Conservation (phyloP, 2,329 filamentous ascomycete genomes). For the Lizonia empirigonia region DNA sequence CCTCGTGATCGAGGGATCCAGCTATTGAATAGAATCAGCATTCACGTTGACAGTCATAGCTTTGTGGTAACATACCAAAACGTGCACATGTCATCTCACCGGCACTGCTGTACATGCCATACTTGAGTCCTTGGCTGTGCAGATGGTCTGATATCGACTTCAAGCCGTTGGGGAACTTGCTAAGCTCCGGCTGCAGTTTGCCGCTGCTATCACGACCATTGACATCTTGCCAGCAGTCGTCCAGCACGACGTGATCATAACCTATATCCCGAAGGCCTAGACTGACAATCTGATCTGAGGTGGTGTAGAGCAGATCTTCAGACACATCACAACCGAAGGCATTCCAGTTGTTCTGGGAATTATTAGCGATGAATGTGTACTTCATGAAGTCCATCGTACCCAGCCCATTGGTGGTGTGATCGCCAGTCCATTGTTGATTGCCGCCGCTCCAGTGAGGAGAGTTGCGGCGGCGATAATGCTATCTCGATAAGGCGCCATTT, state of each 20-base stretch:
- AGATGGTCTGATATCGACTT: conserved; percentile 54
- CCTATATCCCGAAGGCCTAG: conserved; percentile 37
- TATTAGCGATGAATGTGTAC: conserved; percentile 1
- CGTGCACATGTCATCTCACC: conserved; percentile 60
- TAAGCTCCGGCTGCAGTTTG: conserved; percentile 52
- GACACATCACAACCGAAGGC: conserved; percentile 36
- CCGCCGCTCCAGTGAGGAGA: conserved; percentile 21
- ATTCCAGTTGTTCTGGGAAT: conserved; percentile 32
- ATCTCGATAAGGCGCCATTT: conserved; percentile 19
- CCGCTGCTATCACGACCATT: conserved; percentile 53
- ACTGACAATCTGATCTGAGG: conserved; percentile 29
- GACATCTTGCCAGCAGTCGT: conserved; percentile 63
- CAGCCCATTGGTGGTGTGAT: conserved; percentile 33
- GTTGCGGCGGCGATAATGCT: conserved; percentile 19
- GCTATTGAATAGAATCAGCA: conserved; percentile 5
- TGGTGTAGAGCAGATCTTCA: conserved; percentile 36
- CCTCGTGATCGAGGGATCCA: conserved; percentile 35
- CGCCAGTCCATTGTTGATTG: conserved; percentile 34
- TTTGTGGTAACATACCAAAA: conserved; percentile 49
- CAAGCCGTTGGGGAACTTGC: conserved; percentile 66
- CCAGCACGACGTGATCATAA: conserved; percentile 60
- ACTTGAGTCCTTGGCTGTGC: conserved; percentile 57
- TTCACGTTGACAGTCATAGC: background rate
- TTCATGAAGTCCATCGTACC: conserved; percentile 11
- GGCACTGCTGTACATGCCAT: conserved; percentile 67